Evolutionary conservation across 108 stramenopile species (phyloP), one percentile per base, ranked within the genome.

Genomic region (Cylindrotheca fusiformis): DNA sequence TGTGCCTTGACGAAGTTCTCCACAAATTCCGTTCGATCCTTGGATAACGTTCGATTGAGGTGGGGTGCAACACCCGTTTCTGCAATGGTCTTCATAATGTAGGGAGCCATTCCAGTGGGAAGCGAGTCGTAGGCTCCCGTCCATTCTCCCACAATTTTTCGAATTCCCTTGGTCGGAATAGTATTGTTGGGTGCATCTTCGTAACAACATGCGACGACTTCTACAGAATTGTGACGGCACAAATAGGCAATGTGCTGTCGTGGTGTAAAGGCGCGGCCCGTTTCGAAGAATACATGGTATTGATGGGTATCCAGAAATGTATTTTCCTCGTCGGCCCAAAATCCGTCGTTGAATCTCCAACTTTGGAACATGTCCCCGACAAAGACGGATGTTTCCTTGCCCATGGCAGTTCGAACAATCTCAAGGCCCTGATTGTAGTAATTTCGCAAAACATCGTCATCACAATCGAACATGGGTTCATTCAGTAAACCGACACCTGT

Each of bases 401-500:
- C 80, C 45, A 86, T 21, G 0, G 48, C 72, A 3, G 18, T 48
- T 5, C 90, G 71, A 0, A 91, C 65, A 20, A 68, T 50, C 12
- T 57, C 47, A 19, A 84, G 68, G 8, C 74, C 82, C 41, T 66
- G 29, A 30, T 81, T 66, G 64, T 86, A 71, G 58, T 82, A 91
- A 17, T 81, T 32, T 32, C 58, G 48, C 10, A 87, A 28, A 31
- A 77, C 63, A 0, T 52, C 55, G n/a, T 25, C 28, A 50, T 78
- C 54, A 52, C 71, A 75, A 52, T 76, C 81, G 18, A 47, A 30
- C 47, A 77, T 81, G 12, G 91, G 91, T 60, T 93, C 91, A 67
- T 93, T 93, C 51, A 93, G 54, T 3, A 87, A n/a, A 22, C 85
- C 87, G 71, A 93, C 71, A 1, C 91, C 91, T 1, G 77, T 77